These are phyloP conservation scores for Deuterostichococcus epilithicus DNA, from an alignment of 139 green algal genomes.

Conservation along the genomic window DNA sequence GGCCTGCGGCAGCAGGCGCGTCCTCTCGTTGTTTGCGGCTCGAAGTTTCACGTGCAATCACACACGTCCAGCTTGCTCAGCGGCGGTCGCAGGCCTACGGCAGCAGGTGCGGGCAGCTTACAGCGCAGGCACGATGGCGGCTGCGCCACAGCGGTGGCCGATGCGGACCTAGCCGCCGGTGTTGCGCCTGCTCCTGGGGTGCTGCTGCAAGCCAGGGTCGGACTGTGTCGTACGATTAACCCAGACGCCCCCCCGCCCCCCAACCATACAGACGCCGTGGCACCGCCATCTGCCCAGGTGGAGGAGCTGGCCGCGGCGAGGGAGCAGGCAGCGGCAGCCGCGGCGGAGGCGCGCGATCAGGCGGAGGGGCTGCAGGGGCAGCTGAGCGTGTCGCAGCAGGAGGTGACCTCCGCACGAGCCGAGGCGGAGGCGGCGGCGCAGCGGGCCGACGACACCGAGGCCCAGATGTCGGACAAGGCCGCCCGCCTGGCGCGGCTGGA, in stretches of 20 bases:
- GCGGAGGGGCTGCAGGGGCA: slow-evolving; percentile 32
- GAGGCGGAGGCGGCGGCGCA: slow-evolving; percentile 31
- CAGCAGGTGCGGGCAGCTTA: no score
- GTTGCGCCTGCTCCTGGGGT: no score
- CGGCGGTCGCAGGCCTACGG: no score
- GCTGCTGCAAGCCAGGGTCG: no score
- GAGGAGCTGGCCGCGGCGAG: not conserved
- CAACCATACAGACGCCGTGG: no score
- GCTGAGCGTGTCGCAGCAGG: slow-evolving; percentile 46
- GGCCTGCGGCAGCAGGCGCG: slow-evolving; percentile 2
- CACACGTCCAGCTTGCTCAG: no score
- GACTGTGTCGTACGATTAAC: no score
- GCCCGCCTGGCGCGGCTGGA: slow-evolving; percentile 48
- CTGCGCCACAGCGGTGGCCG: no score
- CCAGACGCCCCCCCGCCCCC: no score
- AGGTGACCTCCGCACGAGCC: slow-evolving; percentile 25
- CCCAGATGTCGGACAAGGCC: slow-evolving; percentile 25
- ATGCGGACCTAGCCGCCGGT: no score
- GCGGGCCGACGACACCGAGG: slow-evolving; percentile 1
- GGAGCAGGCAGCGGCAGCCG: not conserved
- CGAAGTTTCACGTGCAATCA: not conserved
- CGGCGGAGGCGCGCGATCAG: slow-evolving; percentile 17
- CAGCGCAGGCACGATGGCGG: no score
- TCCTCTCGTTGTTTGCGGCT: not conserved
- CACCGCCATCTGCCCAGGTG: no score